Base-by-base conservation (phyloP, 2,329 filamentous ascomycete species). In the Annulohypoxylon truncatum region DNA sequence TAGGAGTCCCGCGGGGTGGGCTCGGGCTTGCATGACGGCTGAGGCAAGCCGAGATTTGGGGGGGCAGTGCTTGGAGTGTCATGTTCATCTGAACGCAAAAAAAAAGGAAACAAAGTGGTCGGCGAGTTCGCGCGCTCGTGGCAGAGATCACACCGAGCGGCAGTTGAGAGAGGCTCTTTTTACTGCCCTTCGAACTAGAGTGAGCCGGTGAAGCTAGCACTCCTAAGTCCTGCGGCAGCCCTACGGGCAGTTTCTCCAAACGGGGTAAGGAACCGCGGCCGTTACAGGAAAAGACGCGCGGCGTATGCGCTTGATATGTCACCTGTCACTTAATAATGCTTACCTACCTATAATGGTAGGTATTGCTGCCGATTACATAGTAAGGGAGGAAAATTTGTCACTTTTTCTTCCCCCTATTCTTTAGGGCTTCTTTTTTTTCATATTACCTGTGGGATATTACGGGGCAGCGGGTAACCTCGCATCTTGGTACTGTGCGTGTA, bases 291-390 rank as follows among this genome's bases (percentile, higher is more conserved):
- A 15, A 29, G 63, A 64, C 67, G 67, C 64, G 67, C 64, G 63
- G 64, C 60, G 67, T 31, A 56, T 67, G 60, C 60, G 64, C 20
- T 69, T 28, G 67, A 69, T 60, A 64, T 26, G 64, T 67, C 64
- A 64, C 57, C 60, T 69, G 56, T 69, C 60, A 61, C 52, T 56
- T 62, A 44, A 24, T 48, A 22, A 18, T 47, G 20, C 42, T 22
- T 56, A 69, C 64, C 64, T 69, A 67, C 67, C 64, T 64, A 69
- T 61, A 53, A 67, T 26, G 64, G 67, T 67, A 69, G 64, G 64
- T 62, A 29, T 28, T 20, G 53, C 9, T 62, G 67, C 62, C 60
- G 67, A 67, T 69, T 67, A 64, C 67, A 64, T 69, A 67, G 67
- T 69, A 69, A 67, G 60, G 38, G 53, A 35, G 4, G 35, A 10